Evolutionary conservation across 2,329 filamentous ascomycete genomes (phyloP).

Genomic region (Fusarium neocosmosporiellum): DNA sequence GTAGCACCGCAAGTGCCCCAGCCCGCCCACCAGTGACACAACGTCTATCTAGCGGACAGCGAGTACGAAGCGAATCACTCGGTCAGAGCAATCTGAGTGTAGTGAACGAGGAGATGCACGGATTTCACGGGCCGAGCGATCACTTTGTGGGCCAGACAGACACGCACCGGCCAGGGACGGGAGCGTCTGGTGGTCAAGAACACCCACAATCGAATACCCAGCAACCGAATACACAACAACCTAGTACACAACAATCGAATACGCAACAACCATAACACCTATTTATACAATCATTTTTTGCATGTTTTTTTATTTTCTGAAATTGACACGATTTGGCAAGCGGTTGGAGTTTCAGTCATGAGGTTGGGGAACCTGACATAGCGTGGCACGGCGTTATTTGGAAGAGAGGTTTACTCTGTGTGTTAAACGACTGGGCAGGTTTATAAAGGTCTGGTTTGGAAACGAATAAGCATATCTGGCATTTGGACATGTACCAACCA

Average conservation of each 20-base stretch:
- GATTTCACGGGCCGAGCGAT: conserved; percentile 58
- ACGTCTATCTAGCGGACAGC: conserved; percentile 44
- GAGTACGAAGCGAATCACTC: conserved; percentile 39
- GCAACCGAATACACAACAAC: background rate
- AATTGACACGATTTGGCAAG: background rate
- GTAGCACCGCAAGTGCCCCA: conserved; percentile 33
- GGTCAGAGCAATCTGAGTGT: conserved; percentile 39
- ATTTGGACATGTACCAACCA: background rate
- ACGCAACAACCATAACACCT: background rate
- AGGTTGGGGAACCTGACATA: conserved; percentile 7
- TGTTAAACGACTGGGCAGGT: background rate
- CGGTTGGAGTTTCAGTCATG: background rate
- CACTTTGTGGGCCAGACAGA: conserved; percentile 56
- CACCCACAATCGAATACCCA: background rate
- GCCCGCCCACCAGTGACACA: conserved; percentile 40
- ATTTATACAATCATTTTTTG: background rate
- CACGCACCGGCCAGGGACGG: conserved; percentile 34
- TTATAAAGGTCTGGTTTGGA: conserved; percentile 1
- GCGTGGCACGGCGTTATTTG: conserved; percentile 21
- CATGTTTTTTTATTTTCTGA: background rate
- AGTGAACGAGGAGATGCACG: conserved; percentile 61
- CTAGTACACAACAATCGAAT: background rate
- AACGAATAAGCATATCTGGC: conserved; percentile 4
- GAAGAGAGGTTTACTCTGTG: background rate
- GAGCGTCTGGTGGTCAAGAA: conserved; percentile 7